phyloP scores from a whole-genome alignment of 352 stramenopile species.

The Aphanomyces cochlioides region DNA sequence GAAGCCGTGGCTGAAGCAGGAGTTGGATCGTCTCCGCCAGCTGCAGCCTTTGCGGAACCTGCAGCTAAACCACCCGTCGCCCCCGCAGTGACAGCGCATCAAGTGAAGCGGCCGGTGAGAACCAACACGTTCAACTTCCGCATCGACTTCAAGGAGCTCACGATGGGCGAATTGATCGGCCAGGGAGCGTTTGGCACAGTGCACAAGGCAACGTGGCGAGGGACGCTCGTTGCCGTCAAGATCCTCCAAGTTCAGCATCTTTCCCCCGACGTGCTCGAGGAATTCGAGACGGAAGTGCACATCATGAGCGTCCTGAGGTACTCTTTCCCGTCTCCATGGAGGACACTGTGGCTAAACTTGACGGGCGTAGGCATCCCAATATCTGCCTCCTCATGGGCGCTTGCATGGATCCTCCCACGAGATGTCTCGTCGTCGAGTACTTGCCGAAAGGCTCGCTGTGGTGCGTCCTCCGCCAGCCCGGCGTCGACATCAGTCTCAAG shows the following conservation, averaged over 20 bases:
- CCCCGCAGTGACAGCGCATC: slow-evolving; percentile 37
- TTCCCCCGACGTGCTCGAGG: slow-evolving; percentile 77
- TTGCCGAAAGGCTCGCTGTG: slow-evolving; percentile 74
- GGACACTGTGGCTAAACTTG: too few species aligned
- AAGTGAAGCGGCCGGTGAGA: slow-evolving; percentile 45
- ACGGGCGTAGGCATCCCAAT: slow-evolving; percentile 62
- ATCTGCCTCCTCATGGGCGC: slow-evolving; percentile 83
- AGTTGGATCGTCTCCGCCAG: background rate
- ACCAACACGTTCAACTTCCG: slow-evolving; percentile 74
- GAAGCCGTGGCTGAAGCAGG: background rate
- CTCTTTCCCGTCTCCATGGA: background rate
- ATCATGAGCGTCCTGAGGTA: slow-evolving; percentile 88
- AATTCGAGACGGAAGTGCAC: slow-evolving; percentile 85
- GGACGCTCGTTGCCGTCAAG: slow-evolving; percentile 78
- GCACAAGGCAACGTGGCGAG: slow-evolving; percentile 64
- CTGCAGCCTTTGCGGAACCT: too few species aligned
- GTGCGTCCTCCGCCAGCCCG: slow-evolving; percentile 82
- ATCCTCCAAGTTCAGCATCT: slow-evolving; percentile 81
- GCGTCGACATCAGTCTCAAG: slow-evolving; percentile 51
- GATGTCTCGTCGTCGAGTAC: slow-evolving; percentile 85
- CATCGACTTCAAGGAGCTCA: slow-evolving; percentile 74
- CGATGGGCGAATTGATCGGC: slow-evolving; percentile 78
- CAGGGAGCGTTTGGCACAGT: slow-evolving; percentile 83
- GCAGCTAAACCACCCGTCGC: slow-evolving; percentile 22
- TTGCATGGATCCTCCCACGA: slow-evolving; percentile 69